These are phyloP conservation scores for Hanseniaspora thailandica DNA, from an alignment of 805 yeast species.

Conservation along the genomic window DNA sequence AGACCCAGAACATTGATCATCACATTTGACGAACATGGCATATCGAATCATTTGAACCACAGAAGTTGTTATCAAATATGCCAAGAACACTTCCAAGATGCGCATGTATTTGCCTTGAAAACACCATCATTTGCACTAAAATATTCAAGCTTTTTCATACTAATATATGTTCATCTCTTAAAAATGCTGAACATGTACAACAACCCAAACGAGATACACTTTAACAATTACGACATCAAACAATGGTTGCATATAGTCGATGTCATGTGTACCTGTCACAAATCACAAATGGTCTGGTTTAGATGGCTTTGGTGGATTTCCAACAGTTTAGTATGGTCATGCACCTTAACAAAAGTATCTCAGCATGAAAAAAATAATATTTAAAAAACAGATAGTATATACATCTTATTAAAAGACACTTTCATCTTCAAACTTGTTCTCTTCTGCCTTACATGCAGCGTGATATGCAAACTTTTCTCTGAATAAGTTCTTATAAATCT, in stretches of 20 bases:
- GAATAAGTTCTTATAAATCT: neutral
- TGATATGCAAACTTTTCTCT: neutral
- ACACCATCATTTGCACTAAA: conserved; percentile 33
- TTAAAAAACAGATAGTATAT: neutral
- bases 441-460: neutral
- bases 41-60: conserved; percentile 84
- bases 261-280: conserved; percentile 33
- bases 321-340: conserved; percentile 7
- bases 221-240: neutral
- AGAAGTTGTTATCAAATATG: conserved; percentile 41
- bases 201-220: conserved; percentile 26
- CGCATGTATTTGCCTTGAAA: conserved; percentile 24
- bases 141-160: conserved; percentile 34
- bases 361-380: neutral
- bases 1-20: conserved; percentile 32
- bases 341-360: neutral
- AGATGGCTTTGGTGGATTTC: conserved; percentile 75
- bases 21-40: conserved; percentile 74
- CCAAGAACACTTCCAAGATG: neutral
- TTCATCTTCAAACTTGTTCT: neutral
- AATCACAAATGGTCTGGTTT: conserved; percentile 90
- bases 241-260: neutral
- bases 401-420: neutral
- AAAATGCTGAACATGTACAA: conserved; percentile 15
- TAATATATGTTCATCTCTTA: neutral